Conservation (phyloP, 768 basidiomycete species). For the Rhizopogon vesiculosus region DNA sequence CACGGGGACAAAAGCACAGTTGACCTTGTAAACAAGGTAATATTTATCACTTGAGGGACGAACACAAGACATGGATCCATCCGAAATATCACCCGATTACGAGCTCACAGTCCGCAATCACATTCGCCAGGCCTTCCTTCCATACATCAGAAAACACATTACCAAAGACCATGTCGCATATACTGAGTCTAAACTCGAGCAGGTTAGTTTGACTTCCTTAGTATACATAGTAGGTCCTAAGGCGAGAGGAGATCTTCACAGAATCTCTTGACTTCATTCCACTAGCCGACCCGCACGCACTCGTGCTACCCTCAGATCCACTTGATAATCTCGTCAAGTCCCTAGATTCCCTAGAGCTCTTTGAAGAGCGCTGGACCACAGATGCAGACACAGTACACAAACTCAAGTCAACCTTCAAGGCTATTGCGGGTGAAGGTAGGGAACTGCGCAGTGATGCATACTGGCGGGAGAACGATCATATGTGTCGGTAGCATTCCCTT, state of each 20-base stretch:
- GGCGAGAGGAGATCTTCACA: conserved; percentile 32
- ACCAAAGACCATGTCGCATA: conserved; percentile 51
- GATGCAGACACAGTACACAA: conserved; percentile 15
- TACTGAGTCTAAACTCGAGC: conserved; percentile 44
- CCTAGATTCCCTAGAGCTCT: conserved; percentile 29
- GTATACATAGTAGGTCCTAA: background rate
- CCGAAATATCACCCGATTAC: background rate
- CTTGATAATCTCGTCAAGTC: conserved; percentile 37
- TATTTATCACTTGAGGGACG: background rate
- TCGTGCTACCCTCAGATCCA: conserved; percentile 52
- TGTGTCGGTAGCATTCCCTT: conserved; percentile 24
- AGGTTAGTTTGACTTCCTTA: conserved; percentile 27
- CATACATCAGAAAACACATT: conserved; percentile 50
- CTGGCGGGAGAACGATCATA: conserved; percentile 28
- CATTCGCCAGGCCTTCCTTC: conserved; percentile 48
- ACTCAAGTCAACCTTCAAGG: conserved; percentile 10
- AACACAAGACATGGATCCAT: background rate
- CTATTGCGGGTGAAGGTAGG: conserved; percentile 8
- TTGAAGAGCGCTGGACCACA: conserved; percentile 43
- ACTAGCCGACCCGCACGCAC: conserved; percentile 43
- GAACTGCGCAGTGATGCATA: conserved; percentile 32
- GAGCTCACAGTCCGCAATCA: conserved; percentile 34
- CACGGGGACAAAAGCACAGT: too few relatives aligned
- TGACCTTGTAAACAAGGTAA: too few relatives aligned
- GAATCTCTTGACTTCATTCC: conserved; percentile 40